Conservation (phyloP, 352 stramenopile species). For the Phytophthora multivora region DNA sequence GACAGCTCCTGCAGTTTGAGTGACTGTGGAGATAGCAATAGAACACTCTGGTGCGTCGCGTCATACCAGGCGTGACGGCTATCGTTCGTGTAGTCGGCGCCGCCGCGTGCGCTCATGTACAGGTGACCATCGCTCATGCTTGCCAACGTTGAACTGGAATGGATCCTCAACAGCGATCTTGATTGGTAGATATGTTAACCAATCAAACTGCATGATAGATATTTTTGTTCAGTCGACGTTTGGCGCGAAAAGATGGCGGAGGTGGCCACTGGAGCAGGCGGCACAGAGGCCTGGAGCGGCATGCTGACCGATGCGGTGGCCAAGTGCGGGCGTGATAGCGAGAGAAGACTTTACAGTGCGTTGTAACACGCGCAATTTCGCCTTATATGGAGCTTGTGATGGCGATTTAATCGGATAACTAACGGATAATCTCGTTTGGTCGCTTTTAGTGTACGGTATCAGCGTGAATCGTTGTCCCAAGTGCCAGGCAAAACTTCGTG, state of each 20-base stretch:
- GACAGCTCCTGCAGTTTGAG: slow-evolving; percentile 47
- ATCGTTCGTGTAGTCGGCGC: slow-evolving; percentile 47
- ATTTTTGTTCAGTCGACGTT: background rate
- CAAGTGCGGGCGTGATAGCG: slow-evolving; percentile 58
- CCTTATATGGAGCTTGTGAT: background rate
- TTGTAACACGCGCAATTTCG: background rate
- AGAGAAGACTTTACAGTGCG: slow-evolving; percentile 59
- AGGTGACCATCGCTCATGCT: slow-evolving; percentile 61
- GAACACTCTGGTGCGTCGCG: slow-evolving; percentile 51
- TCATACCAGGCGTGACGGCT: slow-evolving; percentile 57
- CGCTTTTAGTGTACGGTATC: slow-evolving; percentile 65
- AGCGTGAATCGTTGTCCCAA: slow-evolving; percentile 50
- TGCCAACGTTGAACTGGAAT: slow-evolving; percentile 7
- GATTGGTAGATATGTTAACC: slow-evolving; percentile 1
- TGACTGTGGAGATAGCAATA: slow-evolving; percentile 47
- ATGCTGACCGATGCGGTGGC: slow-evolving; percentile 44
- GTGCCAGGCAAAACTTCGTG: slow-evolving; percentile 48
- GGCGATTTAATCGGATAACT: background rate
- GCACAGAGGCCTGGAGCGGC: slow-evolving; percentile 33
- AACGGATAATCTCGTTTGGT: slow-evolving; percentile 7
- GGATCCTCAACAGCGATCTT: background rate
- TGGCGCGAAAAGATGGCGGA: slow-evolving; percentile 14
- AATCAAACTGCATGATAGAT: background rate
- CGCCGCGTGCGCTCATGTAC: slow-evolving; percentile 53
- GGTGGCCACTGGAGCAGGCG: slow-evolving; percentile 1